Evolutionary conservation across 1,284 basidiomycete species (phyloP).

Genomic region (Marasmius tenuissimus): DNA sequence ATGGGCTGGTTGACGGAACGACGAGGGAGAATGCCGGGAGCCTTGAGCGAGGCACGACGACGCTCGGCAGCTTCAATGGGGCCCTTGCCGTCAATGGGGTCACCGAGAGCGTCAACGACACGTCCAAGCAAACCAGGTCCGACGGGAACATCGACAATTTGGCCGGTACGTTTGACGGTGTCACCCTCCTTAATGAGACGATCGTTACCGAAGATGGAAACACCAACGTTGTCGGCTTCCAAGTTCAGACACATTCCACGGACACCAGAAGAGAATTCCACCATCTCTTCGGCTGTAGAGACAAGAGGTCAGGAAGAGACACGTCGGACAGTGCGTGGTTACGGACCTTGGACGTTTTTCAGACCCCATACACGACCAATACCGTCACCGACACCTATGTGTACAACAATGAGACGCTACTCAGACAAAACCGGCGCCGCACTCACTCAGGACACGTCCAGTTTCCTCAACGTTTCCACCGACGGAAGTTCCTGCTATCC

Average conservation of each 20-base stretch:
- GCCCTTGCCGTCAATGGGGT: slow-evolving; percentile 99
- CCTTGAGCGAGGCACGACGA: slow-evolving; percentile 96
- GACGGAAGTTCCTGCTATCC: slow-evolving; percentile 90
- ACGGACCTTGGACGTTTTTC: slow-evolving; percentile 86
- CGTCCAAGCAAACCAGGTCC: slow-evolving; percentile 95
- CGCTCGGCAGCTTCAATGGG: slow-evolving; percentile 93
- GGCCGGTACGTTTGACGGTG: slow-evolving; percentile 99
- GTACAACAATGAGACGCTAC: slow-evolving; percentile 15
- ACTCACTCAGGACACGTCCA: slow-evolving; percentile 94
- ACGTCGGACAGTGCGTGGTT: slow-evolving; percentile 2
- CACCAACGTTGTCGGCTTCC: slow-evolving; percentile 99
- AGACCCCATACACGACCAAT: slow-evolving; percentile 98
- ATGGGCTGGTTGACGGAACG: slow-evolving; percentile 99
- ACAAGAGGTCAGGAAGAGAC: slow-evolving; percentile 7
- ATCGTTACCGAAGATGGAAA: slow-evolving; percentile 99
- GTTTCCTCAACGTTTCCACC: slow-evolving; percentile 98
- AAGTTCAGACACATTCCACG: slow-evolving; percentile 99
- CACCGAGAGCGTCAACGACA: slow-evolving; percentile 98
- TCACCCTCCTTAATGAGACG: slow-evolving; percentile 99
- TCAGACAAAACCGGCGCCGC: slow-evolving; percentile 17
- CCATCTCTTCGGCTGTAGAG: slow-evolving; percentile 94
- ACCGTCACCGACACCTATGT: slow-evolving; percentile 96
- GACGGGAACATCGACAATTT: slow-evolving; percentile 99
- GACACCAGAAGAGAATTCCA: slow-evolving; percentile 99
- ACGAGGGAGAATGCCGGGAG: slow-evolving; percentile 98